Evolutionary conservation across 257 asterid genomes (phyloP).

Genomic region (Scutellaria barbata): DNA sequence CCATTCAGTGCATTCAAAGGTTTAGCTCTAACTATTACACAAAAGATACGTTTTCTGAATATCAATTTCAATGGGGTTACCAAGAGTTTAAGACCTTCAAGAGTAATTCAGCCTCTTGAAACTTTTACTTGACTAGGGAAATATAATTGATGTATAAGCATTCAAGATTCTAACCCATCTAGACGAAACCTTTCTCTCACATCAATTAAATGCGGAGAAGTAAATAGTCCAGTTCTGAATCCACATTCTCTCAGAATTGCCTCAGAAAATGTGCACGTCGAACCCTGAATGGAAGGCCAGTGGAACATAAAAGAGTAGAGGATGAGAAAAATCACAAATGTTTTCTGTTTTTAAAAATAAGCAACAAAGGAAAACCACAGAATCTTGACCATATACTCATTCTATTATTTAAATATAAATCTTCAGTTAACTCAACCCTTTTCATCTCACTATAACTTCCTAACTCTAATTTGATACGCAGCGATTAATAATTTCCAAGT

Average conservation of each 20-base stretch:
- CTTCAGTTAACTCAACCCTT: constrained; percentile 9
- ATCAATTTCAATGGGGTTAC: not conserved
- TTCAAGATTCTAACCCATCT: constrained; percentile 60
- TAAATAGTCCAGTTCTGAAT: constrained; percentile 82
- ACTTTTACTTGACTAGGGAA: constrained; percentile 20
- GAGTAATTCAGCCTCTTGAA: constrained; percentile 21
- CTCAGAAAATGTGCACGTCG: constrained; percentile 85
- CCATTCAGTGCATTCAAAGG: constrained; percentile 2
- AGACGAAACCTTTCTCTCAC: constrained; percentile 92
- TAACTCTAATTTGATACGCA: not conserved
- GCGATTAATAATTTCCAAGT: not conserved
- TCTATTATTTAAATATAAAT: constrained; percentile 10
- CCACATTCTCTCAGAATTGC: constrained; percentile 84
- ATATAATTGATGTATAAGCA: constrained; percentile 30
- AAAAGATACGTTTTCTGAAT: not conserved
- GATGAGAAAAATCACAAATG: constrained; percentile 3
- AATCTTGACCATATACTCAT: not conserved
- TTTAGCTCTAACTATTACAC: not conserved
- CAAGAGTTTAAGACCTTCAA: constrained; percentile 7
- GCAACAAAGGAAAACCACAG: constrained; percentile 1
- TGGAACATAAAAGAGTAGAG: constrained; percentile 25
- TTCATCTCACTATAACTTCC: not conserved
- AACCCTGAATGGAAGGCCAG: constrained; percentile 63
- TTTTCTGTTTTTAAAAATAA: not conserved
- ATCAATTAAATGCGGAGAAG: constrained; percentile 93